phyloP scores from a whole-genome alignment of 345 rosid species.

The Schrenkiella parvula region DNA sequence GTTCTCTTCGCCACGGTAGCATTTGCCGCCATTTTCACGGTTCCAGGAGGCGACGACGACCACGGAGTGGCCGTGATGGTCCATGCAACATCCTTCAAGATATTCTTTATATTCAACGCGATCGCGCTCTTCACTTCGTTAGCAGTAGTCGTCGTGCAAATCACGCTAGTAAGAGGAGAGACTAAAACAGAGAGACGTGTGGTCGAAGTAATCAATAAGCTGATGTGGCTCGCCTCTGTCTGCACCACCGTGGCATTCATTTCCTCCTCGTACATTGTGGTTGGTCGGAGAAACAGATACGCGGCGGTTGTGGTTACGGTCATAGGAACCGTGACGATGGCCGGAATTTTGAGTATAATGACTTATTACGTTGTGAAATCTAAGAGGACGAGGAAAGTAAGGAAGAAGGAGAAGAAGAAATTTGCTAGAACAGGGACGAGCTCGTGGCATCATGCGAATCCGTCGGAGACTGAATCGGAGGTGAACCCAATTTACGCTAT shows the following conservation, averaged over 20 bases:
- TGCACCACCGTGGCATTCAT: slow-evolving; percentile 77
- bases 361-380: slow-evolving; percentile 73
- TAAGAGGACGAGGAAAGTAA: slow-evolving; percentile 45
- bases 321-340: slow-evolving; percentile 68
- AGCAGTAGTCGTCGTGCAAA: slow-evolving; percentile 91
- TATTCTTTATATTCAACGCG: slow-evolving; percentile 71
- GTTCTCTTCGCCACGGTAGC: slow-evolving; percentile 95
- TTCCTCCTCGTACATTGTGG: slow-evolving; percentile 79
- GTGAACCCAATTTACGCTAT: slow-evolving; percentile 75
- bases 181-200: slow-evolving; percentile 74
- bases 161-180: slow-evolving; percentile 83
- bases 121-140: slow-evolving; percentile 80
- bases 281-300: slow-evolving; percentile 61
- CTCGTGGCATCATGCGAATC: slow-evolving; percentile 30
- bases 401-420: slow-evolving; percentile 65
- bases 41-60: slow-evolving; percentile 73
- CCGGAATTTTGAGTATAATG: slow-evolving; percentile 68
- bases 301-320: slow-evolving; percentile 77
- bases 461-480: slow-evolving; percentile 61
- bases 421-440: slow-evolving; percentile 38
- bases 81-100: slow-evolving; percentile 44
- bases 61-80: slow-evolving; percentile 59
- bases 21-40: slow-evolving; percentile 75
- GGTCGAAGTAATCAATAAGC: slow-evolving; percentile 76
- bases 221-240: slow-evolving; percentile 95